These are phyloP conservation scores for Kwoniella sp. DNA, from an alignment of 768 basidiomycete species.

Conservation along the genomic window DNA sequence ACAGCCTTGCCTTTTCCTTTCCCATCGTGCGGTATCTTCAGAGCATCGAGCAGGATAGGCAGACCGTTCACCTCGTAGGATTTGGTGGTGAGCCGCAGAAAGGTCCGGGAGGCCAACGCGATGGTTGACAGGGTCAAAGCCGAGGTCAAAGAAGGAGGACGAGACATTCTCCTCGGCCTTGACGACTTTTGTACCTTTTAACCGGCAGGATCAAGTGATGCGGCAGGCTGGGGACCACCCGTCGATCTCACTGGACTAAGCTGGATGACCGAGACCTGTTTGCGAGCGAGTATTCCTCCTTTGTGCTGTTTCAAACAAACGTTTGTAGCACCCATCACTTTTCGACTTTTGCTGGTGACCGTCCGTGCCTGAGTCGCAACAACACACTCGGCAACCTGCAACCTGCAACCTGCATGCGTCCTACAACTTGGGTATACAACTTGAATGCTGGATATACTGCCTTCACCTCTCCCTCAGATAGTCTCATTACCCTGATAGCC, in stretches of 20 bases:
- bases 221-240: too few relatives aligned
- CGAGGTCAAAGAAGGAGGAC: constrained; percentile 51
- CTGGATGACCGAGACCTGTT: too few relatives aligned
- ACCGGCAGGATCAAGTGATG: too few relatives aligned
- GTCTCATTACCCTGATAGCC: too few relatives aligned
- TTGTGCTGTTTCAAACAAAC: too few relatives aligned
- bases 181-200: background rate
- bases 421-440: background rate
- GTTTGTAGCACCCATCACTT: too few relatives aligned
- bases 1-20: constrained; percentile 13
- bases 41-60: constrained; percentile 60
- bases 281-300: too few relatives aligned
- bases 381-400: too few relatives aligned
- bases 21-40: constrained; percentile 51
- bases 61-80: constrained; percentile 67
- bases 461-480: too few relatives aligned
- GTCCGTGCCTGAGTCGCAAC: background rate
- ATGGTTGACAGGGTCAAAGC: constrained; percentile 62
- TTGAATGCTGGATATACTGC: constrained; percentile 12
- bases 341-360: too few relatives aligned
- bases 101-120: constrained; percentile 73
- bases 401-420: too few relatives aligned
- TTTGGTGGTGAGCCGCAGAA: constrained; percentile 65
- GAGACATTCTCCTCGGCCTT: constrained; percentile 6
- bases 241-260: too few relatives aligned